Evolutionary conservation across 106 monocot species (phyloP).

Genomic region (Apostasia ramifera): DNA sequence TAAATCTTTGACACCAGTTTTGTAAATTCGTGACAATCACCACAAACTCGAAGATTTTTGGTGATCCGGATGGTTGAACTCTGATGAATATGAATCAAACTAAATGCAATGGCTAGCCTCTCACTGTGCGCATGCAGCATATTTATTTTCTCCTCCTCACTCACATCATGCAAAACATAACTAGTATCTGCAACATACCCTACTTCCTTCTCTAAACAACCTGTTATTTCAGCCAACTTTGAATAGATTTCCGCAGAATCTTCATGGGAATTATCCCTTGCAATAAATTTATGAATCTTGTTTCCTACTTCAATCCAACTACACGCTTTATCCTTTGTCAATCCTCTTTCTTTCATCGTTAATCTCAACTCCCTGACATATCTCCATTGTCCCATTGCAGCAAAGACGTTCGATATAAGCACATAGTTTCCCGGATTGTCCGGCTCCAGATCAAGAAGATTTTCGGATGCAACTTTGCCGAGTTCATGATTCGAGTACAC

Average conservation of each 20-base stretch:
- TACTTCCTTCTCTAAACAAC: conserved; percentile 29
- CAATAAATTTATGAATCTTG: conserved; percentile 53
- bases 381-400: conserved; percentile 56
- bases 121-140: conserved; percentile 59
- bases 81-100: conserved; percentile 32
- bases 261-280: conserved; percentile 50
- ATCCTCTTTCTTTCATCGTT: conserved; percentile 45
- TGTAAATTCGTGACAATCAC: conserved; percentile 73
- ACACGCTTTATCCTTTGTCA: conserved; percentile 65
- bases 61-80: conserved; percentile 48
- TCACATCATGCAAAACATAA: conserved; percentile 44
- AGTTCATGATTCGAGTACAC: conserved; percentile 38
- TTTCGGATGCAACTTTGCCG: conserved; percentile 47
- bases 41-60: conserved; percentile 85
- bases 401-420: conserved; percentile 63
- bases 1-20: conserved; percentile 48
- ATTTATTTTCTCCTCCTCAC: conserved; percentile 47
- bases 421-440: conserved; percentile 77
- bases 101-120: conserved; percentile 66
- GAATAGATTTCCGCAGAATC: conserved; percentile 35
- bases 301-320: conserved; percentile 75
- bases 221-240: conserved; percentile 53
- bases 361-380: conserved; percentile 45
- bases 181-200: conserved; percentile 45
- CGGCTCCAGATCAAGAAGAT: conserved; percentile 70